A percentile compares a stretch with the other conserved stretches of the same genome.
Conservation (phyloP, 1,284 basidiomycete genomes). For the Chondrostereum purpureum region DNA sequence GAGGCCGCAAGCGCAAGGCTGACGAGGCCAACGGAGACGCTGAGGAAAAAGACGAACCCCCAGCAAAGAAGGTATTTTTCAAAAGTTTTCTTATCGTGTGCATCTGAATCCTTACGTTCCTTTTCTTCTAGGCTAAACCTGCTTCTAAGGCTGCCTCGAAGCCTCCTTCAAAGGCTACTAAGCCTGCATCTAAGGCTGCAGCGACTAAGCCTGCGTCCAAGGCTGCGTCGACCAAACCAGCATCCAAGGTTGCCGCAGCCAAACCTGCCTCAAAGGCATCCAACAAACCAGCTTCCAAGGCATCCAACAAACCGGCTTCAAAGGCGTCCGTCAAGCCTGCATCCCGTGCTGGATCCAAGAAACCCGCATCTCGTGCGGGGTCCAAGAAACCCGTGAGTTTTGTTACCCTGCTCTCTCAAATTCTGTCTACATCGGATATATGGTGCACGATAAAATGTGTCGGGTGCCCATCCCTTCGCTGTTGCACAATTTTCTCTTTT, state of each 20-base stretch:
- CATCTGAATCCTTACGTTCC: not conserved
- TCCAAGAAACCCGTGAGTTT: not conserved
- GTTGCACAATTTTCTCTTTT: too few species aligned
- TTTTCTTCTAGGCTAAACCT: conserved; percentile 12
- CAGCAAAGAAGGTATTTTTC: conserved; percentile 46
- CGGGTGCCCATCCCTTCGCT: too few species aligned
- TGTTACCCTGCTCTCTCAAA: not conserved
- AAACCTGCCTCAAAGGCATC: conserved; percentile 16
- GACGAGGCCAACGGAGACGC: conserved; percentile 33
- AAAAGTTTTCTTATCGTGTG: conserved; percentile 7
- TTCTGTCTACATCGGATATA: too few species aligned
- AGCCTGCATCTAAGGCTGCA: conserved; percentile 20
- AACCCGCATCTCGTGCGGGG: conserved; percentile 28
- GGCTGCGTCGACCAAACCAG: conserved; percentile 16
- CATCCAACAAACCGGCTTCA: conserved; percentile 22
- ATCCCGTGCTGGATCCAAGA: conserved; percentile 29
- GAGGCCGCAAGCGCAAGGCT: conserved; percentile 53
- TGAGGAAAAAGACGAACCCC: conserved; percentile 29
- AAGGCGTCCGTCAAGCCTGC: conserved; percentile 30
- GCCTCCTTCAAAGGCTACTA: conserved; percentile 13
- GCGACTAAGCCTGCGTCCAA: conserved; percentile 21
- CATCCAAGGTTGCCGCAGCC: conserved; percentile 21
- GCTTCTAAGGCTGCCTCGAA: conserved; percentile 19
- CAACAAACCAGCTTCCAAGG: conserved; percentile 27
- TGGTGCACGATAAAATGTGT: too few species aligned